Evolutionary conservation across 768 basidiomycete species (phyloP).

Genomic region (Auriculariales sp.): DNA sequence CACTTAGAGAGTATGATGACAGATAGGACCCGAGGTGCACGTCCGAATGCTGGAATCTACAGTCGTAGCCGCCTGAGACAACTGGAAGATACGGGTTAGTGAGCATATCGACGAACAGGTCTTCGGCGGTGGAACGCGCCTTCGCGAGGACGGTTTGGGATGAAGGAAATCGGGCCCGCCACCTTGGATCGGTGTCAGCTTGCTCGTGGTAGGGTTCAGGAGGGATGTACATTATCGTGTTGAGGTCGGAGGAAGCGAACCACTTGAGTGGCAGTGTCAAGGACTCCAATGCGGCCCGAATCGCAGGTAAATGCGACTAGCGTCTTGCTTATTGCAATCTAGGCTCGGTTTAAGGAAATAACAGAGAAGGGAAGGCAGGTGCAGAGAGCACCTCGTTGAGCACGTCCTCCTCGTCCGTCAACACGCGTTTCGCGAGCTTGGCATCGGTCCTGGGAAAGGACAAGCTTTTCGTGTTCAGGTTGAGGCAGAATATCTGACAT

Average conservation of each 20-base stretch:
- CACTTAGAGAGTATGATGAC: constrained; percentile 44
- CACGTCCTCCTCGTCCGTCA: constrained; percentile 35
- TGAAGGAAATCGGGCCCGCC: constrained; percentile 53
- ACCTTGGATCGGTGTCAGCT: constrained; percentile 40
- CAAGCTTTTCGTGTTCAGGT: constrained; percentile 36
- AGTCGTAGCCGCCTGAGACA: constrained; percentile 69
- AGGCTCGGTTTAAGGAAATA: neutral
- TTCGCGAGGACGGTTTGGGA: constrained; percentile 57
- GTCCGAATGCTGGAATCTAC: constrained; percentile 52
- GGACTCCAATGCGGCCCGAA: constrained; percentile 48
- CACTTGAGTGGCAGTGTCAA: constrained; percentile 37
- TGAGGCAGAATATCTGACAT: constrained; percentile 23
- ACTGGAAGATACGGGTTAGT: constrained; percentile 14
- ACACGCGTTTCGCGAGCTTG: constrained; percentile 25
- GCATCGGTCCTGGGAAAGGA: constrained; percentile 41
- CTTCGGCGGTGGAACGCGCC: constrained; percentile 6
- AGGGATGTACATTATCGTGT: constrained; percentile 43
- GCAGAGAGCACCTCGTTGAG: constrained; percentile 45
- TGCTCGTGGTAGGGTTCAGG: no score
- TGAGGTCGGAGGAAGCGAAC: constrained; percentile 43
- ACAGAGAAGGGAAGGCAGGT: constrained; percentile 17
- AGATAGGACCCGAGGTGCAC: constrained; percentile 37
- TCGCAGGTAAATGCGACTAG: constrained; percentile 56
- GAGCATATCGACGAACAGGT: neutral
- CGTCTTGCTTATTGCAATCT: constrained; percentile 50